These are phyloP conservation scores for Chloris gayana DNA, from an alignment of 176 grass and related monocot species.

Conservation along the genomic window DNA sequence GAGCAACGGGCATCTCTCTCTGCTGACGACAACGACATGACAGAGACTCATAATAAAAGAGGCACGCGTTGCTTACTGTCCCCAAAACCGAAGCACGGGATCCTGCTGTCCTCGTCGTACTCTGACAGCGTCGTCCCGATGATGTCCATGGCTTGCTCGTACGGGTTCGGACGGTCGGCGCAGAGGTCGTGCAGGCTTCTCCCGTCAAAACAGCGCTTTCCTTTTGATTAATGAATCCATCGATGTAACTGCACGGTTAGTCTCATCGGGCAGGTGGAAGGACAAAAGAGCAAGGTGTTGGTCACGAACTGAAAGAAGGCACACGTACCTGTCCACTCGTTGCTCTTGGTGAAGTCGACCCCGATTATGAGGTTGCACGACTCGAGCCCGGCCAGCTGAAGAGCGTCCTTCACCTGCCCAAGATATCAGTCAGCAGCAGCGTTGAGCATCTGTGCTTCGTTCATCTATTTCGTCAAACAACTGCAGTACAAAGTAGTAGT, in stretches of 20 bases:
- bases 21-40: no score
- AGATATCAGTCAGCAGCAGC: not conserved
- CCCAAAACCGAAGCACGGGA: conserved; percentile 64
- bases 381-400: conserved; percentile 44
- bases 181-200: conserved; percentile 43
- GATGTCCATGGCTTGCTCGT: conserved; percentile 51
- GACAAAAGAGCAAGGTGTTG: not conserved
- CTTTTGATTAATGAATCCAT: not conserved
- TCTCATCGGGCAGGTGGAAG: not conserved
- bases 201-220: conserved; percentile 42
- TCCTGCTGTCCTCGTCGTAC: conserved; percentile 52
- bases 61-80: conserved; percentile 34
- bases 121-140: conserved; percentile 31
- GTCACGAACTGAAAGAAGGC: not conserved
- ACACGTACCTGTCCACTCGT: conserved; percentile 52
- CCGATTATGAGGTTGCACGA: conserved; percentile 62
- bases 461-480: not conserved
- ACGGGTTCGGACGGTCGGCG: conserved; percentile 36
- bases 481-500: not conserved
- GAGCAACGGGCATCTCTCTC: not conserved
- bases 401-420: conserved; percentile 36
- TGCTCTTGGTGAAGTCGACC: conserved; percentile 72
- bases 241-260: not conserved
- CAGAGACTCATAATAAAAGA: no score
- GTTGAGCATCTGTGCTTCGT: not conserved